Evolutionary conservation across 2,329 filamentous ascomycete genomes (phyloP), one percentile per base, ranked within the genome.

Genomic region (Pseudogymnoascus sp.): DNA sequence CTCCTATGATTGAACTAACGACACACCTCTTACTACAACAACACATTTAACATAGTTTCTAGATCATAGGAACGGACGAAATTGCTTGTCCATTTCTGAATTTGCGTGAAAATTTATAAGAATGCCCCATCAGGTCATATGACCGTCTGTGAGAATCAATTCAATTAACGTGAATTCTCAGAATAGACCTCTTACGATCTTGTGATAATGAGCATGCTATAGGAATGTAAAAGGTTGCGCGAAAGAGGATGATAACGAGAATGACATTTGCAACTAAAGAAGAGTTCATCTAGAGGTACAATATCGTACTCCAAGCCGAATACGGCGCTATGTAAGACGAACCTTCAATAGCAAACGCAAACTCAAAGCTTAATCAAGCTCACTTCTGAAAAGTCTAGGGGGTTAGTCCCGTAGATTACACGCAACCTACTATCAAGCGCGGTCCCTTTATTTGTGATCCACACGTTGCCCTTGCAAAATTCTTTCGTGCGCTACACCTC

Each of bases 371-470:
- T 88, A 76, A 96, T 96, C 69, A 96, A 77, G 76, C 96, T 91
- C 28, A 93, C 80, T 75, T 96, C 90, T 0, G 89, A 92, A 73
- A 96, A 96, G 75, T 96, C 92, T 0, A 93, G 93, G 12, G 93
- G 93, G 65, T 91, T 90, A 66, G 85, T 86, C 67, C 88, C 88
- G 74, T 95, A 97, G 37, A 96, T 85, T 4, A 96, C 91, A n/a
- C 89, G 85, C 31, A 85, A 85, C 74, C 91, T 92, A 63, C 86
- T 89, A 77, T 97, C 91, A 69, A 97, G 79, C 8, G 91, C 90
- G 18, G 93, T 92, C 64, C 92, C 92, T 73, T 96, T 89, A 74
- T 97, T 97, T 70, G 90, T 96, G 72, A 97, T 92, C 90, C 92
- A 96, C 61, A 97, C 89, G 66, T 86, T 72, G 7, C 63, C 66